phyloP scores from a whole-genome alignment of 2,329 filamentous ascomycete genomes.

The Microsporum audouinii region DNA sequence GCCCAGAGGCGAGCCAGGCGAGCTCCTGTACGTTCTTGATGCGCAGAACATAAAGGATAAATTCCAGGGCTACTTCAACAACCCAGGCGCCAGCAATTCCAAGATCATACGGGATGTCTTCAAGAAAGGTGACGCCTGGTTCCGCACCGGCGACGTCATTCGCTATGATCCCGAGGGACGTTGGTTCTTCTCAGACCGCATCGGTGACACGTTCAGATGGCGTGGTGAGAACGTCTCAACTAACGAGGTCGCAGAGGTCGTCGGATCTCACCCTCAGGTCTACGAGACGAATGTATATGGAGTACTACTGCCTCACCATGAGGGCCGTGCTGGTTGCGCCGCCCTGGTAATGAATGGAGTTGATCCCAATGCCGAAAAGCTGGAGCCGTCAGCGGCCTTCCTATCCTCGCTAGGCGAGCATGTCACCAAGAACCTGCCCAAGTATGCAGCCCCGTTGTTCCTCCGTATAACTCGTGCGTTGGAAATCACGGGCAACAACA shows the following conservation, averaged over 20 bases:
- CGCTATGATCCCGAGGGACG: slow-evolving; percentile 59
- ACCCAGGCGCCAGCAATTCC: slow-evolving; percentile 55
- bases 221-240: slow-evolving; percentile 75
- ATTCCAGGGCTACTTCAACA: slow-evolving; percentile 76
- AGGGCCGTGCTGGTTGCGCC: slow-evolving; percentile 73
- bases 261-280: slow-evolving; percentile 56
- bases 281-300: slow-evolving; percentile 80
- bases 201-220: slow-evolving; percentile 46
- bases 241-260: slow-evolving; percentile 63
- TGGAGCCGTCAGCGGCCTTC: slow-evolving; percentile 28
- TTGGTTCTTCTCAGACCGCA: slow-evolving; percentile 63
- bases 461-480: slow-evolving; percentile 53
- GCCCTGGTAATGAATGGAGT: slow-evolving; percentile 48
- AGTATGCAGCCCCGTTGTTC: slow-evolving; percentile 68
- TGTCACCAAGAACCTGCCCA: slow-evolving; percentile 48
- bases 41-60: slow-evolving; percentile 48
- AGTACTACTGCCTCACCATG: slow-evolving; percentile 65
- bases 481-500: slow-evolving; percentile 71
- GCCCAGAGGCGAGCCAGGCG: slow-evolving; percentile 54
- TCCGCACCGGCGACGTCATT: slow-evolving; percentile 72
- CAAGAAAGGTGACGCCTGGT: slow-evolving; percentile 65
- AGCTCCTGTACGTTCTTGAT: slow-evolving; percentile 63
- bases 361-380: background rate
- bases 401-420: slow-evolving; percentile 53
- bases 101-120: slow-evolving; percentile 69